A percentile compares a stretch with the other conserved stretches of the same genome.
These are phyloP conservation scores for Alternaria dauci DNA, from an alignment of 2,329 filamentous ascomycete species.

Conservation along the genomic window DNA sequence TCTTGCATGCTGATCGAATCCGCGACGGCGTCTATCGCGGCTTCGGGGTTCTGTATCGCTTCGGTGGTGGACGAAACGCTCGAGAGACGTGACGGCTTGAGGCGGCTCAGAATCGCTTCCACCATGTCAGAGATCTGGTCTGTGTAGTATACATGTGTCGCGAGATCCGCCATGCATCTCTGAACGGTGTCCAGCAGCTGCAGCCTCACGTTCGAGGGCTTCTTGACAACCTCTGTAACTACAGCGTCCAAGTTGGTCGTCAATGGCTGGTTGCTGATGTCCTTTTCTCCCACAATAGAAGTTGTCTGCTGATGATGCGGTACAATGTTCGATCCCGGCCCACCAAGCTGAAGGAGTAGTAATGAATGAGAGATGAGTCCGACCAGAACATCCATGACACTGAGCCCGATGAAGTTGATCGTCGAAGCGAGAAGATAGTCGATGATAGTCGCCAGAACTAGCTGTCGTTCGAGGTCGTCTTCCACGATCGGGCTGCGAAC, in stretches of 20 bases:
- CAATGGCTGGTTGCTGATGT: constrained; percentile 22
- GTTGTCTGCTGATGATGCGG: constrained; percentile 51
- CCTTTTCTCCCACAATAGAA: constrained; percentile 36
- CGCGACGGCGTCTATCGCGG: constrained; percentile 58
- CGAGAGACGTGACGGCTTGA: constrained; percentile 70
- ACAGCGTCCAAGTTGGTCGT: constrained; percentile 35
- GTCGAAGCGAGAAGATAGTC: constrained; percentile 84
- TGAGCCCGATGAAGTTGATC: constrained; percentile 92
- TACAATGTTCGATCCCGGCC: constrained; percentile 50
- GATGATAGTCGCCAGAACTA: constrained; percentile 79
- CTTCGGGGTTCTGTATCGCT: constrained; percentile 61
- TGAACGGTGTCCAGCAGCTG: constrained; percentile 76
- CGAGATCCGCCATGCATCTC: constrained; percentile 86
- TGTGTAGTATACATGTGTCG: constrained; percentile 95
- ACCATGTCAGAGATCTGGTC: constrained; percentile 98
- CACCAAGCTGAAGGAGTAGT: constrained; percentile 73
- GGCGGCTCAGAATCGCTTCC: constrained; percentile 75
- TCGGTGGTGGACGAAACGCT: constrained; percentile 56
- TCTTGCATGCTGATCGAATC: constrained; percentile 61
- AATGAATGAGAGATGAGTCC: constrained; percentile 86
- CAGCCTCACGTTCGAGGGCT: constrained; percentile 63
- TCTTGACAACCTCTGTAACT: constrained; percentile 53
- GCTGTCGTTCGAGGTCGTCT: constrained; percentile 75
- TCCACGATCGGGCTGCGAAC: constrained; percentile 73
- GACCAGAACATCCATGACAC: constrained; percentile 92